Percentiles rank a stretch among this genome's conserved stretches.
These are phyloP conservation scores for Xenoacremonium recifei DNA, from an alignment of 2,329 filamentous ascomycete species.

Conservation along the genomic window DNA sequence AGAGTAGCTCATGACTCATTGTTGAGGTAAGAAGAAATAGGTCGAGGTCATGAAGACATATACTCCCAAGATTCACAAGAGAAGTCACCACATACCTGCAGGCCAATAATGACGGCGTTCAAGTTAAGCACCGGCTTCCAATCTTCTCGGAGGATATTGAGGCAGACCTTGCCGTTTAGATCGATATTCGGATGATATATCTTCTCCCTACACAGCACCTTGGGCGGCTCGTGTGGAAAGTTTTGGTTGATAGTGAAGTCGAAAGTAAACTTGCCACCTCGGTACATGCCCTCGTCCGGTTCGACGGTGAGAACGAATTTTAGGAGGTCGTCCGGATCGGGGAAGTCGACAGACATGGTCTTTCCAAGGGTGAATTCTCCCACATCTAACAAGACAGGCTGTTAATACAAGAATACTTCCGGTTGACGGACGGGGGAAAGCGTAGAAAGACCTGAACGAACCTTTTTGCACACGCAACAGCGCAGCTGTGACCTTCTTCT, in stretches of 20 bases:
- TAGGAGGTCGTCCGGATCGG: constrained; percentile 80
- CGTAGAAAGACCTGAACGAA: constrained; percentile 37
- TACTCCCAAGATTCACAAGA: neutral
- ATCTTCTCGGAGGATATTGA: constrained; percentile 96
- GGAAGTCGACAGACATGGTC: constrained; percentile 80
- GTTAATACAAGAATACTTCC: no score
- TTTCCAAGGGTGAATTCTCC: constrained; percentile 75
- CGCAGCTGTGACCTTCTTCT: constrained; percentile 98
- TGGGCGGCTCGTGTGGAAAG: constrained; percentile 96
- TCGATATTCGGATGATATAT: constrained; percentile 99
- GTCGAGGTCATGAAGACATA: no score
- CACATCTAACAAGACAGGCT: constrained; percentile 57
- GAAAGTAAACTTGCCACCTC: constrained; percentile 83
- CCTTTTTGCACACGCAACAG: constrained; percentile 96
- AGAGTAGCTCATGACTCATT: no score
- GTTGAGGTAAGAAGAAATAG: neutral
- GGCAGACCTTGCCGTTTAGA: constrained; percentile 92
- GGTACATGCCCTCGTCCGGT: constrained; percentile 87
- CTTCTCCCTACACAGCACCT: constrained; percentile 95
- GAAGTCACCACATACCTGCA: constrained; percentile 67
- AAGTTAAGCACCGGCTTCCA: constrained; percentile 98
- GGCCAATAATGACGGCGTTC: constrained; percentile 91
- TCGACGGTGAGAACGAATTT: constrained; percentile 81
- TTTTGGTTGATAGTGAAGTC: constrained; percentile 89
- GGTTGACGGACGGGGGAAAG: neutral